Evolutionary conservation across 2,329 filamentous ascomycete species (phyloP), one percentile per base, ranked within the genome.

Genomic region (Fusarium xylarioides): DNA sequence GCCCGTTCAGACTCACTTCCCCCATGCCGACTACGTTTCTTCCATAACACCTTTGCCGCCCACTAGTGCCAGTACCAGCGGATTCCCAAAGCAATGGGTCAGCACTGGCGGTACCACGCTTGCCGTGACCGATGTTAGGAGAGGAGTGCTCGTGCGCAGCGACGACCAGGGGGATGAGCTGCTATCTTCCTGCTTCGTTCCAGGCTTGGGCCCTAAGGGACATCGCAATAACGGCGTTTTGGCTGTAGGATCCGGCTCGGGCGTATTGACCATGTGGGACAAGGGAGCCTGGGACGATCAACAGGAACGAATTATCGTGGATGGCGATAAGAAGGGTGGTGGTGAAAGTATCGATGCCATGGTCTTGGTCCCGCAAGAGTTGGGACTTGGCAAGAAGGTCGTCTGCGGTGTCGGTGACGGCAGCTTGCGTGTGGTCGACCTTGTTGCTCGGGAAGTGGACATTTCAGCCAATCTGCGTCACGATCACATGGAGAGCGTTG

Each of bases 111-210:
- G 95, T 49, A 95, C 94, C 4, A 98, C 95, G 1, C 85, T 99
- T 26, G 94, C 95, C 4, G 91, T 98, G 42, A 97, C 95, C 0
- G 96, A 99, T 80, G 85, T 98, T 49, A 90, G 95, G 30, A 88
- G 93, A 53, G 95, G 95, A 19, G 93, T 98, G 11, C 85, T 98
- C 47, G 92, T 95, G 7, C 92, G 92, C 67, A 97, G 94, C 74
- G 96, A 98, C 79, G 95, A 98, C 78, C 96, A 98, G 80, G 96
- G 97, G 77, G 95, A 98, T 74, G 94, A 98, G 82, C 84, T 98
- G 66, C 87, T 98, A n/a, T 93, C 92, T 77, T 92, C 93, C 3
- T 86, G 90, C 52, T 93, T 94, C 78, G 90, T 98, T 23, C 89
- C 91, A 1, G 95, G 95, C 0, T 83, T 97, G 68, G 90, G 93